A percentile compares a stretch with the other conserved stretches of the same genome.
These are phyloP conservation scores for Artemisia argyi DNA, from an alignment of 129 eudicot species.

Conservation along the genomic window DNA sequence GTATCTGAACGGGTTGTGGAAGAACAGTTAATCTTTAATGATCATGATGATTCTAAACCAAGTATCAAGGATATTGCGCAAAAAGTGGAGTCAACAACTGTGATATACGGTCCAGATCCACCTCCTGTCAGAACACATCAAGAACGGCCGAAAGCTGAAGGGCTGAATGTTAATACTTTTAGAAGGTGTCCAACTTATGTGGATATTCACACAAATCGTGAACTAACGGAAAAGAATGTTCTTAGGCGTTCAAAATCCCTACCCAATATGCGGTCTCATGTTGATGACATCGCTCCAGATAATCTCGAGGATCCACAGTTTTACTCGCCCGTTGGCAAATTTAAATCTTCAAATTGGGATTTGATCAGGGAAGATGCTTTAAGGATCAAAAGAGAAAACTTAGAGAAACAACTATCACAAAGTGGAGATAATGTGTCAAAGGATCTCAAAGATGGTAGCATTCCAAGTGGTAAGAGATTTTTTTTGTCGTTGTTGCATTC, in stretches of 20 bases:
- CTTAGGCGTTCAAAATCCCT: conserved; percentile 48
- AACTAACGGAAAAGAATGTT: conserved; percentile 33
- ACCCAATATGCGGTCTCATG: conserved; percentile 46
- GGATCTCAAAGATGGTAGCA: conserved; percentile 43
- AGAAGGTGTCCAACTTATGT: conserved; percentile 38
- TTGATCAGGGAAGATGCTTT: conserved; percentile 35
- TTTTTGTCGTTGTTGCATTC: not conserved
- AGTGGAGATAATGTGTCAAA: conserved; percentile 21
- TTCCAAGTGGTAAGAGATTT: conserved; percentile 49
- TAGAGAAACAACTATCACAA: conserved; percentile 25
- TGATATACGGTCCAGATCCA: conserved; percentile 15
- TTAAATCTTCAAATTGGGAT: conserved; percentile 37
- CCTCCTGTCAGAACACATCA: conserved; percentile 28
- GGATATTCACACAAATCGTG: conserved; percentile 27
- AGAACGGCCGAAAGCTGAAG: conserved; percentile 22
- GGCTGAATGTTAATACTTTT: conserved; percentile 21
- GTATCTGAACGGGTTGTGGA: conserved; percentile 42
- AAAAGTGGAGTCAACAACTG: conserved; percentile 34
- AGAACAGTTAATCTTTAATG: conserved; percentile 67
- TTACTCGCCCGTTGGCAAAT: conserved; percentile 39
- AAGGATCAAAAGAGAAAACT: conserved; percentile 20
- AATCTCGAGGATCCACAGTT: conserved; percentile 31
- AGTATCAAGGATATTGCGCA: conserved; percentile 20
- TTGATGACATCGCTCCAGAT: conserved; percentile 24
- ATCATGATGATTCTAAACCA: conserved; percentile 45